Base-by-base conservation (phyloP, 805 yeast genomes). In the Maudiozyma saulgeensis region DNA sequence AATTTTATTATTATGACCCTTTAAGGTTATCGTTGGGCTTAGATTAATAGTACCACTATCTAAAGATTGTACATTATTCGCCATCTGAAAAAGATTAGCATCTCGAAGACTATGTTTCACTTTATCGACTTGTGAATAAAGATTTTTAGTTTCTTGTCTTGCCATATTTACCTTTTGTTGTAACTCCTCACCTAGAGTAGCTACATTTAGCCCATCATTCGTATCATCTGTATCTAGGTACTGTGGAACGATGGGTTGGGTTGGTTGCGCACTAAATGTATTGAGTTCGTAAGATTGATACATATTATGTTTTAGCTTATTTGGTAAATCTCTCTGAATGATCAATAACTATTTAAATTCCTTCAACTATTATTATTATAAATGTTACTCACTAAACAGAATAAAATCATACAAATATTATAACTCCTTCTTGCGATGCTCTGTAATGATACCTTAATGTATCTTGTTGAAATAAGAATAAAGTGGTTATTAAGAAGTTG, bases 1-100 rank as follows among this genome's bases (percentile, higher is more conserved):
- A 19, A 89, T 76, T 60, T 89, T 88, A 60, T 81, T 84, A 55
- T 77, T 78, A 62, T 90, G 96, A 2, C 75, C 76, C 49, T 61
- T 67, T n/a, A 72, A 56, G 1, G 69, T 58, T 6, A 71, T 61
- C 0, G 76, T 56, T 2, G 71, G 68, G 48, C 63, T 66, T 45
- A 72, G 47, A 53, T 71, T 72, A 6, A 68, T 47, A 3, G 49
- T 32, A 1, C 49, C 52, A 28, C 56, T 56, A 42, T 51, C 44
- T 19, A 65, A 44, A 7, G 64, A 46, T 7, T 50, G 39, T 3
- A 65, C 54, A 49, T 58, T 26, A 41, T 53, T 44, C 69, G 72
- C 49, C 75, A 70, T 51, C 39, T 74, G 68, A 9, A 62, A 55
- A 21, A 80, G 63, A 12, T 72, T 69, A 2, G 77, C 66, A 57